Evolutionary conservation across 139 green algal genomes (phyloP).

Genomic region (Protoeuglena noctilucae): DNA sequence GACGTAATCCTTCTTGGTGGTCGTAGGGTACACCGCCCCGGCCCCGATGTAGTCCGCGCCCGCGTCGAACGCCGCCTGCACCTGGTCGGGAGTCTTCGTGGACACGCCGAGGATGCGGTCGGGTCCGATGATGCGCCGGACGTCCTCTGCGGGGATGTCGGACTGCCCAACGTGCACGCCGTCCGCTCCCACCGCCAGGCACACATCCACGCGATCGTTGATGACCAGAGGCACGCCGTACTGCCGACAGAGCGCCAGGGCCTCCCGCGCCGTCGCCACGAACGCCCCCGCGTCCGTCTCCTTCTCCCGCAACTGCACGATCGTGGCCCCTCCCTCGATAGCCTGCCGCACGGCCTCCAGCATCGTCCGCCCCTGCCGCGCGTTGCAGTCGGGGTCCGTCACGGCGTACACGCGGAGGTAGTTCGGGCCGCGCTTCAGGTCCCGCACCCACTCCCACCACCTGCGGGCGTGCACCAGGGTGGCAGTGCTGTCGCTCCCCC

Average conservation of each 20-base stretch:
- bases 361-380: conserved; percentile 7
- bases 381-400: conserved; percentile 55
- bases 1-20: conserved; percentile 58
- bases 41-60: conserved; percentile 81
- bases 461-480: no score
- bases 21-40: conserved; percentile 57
- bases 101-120: conserved; percentile 68
- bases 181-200: conserved; percentile 60
- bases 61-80: conserved; percentile 26
- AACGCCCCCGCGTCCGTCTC: conserved; percentile 50
- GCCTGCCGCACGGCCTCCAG: conserved; percentile 43
- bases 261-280: conserved; percentile 24
- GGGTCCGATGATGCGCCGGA: conserved; percentile 36
- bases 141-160: conserved; percentile 49
- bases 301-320: conserved; percentile 80
- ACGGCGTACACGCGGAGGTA: conserved; percentile 48
- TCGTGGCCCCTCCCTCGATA: conserved; percentile 54
- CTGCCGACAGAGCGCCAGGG: conserved; percentile 14
- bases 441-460: neutral
- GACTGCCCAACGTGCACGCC: conserved; percentile 73
- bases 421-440: neutral
- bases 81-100: conserved; percentile 51
- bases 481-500: no score
- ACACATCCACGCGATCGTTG: conserved; percentile 87
- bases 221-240: conserved; percentile 59